phyloP scores from a whole-genome alignment of 75 land plant genomes.

The Pseudotsuga menziesii region DNA sequence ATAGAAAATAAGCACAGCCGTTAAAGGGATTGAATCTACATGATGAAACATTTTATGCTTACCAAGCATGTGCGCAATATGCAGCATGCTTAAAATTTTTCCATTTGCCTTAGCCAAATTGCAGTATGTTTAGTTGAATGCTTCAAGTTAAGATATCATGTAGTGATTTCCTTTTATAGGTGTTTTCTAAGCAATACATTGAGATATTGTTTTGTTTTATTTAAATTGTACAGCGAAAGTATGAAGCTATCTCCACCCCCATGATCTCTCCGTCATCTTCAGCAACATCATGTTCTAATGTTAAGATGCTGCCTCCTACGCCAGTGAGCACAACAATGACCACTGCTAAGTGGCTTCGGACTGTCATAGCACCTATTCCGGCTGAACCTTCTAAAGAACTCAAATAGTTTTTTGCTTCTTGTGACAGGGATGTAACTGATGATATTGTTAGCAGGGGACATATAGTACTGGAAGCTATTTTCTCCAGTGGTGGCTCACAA shows the following conservation, averaged over 20 bases:
- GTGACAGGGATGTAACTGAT: constrained; percentile 32
- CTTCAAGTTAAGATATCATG: too few relatives aligned
- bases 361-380: constrained; percentile 32
- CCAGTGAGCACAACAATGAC: constrained; percentile 42
- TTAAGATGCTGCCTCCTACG: constrained; percentile 38
- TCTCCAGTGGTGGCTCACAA: constrained; percentile 11
- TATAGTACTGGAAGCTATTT: constrained; percentile 23
- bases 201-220: not conserved
- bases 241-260: constrained; percentile 27
- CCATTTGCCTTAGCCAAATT: too few relatives aligned
- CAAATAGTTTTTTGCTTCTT: constrained; percentile 24
- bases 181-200: too few relatives aligned
- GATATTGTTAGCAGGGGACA: constrained; percentile 33
- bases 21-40: too few relatives aligned
- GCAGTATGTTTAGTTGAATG: too few relatives aligned
- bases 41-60: too few relatives aligned
- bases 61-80: too few relatives aligned
- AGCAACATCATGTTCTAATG: constrained; percentile 3
- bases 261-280: constrained; percentile 25
- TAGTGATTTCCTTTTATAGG: too few relatives aligned
- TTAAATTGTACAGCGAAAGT: constrained; percentile 21
- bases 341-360: constrained; percentile 40
- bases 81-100: too few relatives aligned
- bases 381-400: constrained; percentile 32
- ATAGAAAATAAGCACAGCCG: too few relatives aligned